Evolutionary conservation across 768 basidiomycete species (phyloP), one percentile per base, ranked within the genome.

Genomic region (Boletus tomentosulus): DNA sequence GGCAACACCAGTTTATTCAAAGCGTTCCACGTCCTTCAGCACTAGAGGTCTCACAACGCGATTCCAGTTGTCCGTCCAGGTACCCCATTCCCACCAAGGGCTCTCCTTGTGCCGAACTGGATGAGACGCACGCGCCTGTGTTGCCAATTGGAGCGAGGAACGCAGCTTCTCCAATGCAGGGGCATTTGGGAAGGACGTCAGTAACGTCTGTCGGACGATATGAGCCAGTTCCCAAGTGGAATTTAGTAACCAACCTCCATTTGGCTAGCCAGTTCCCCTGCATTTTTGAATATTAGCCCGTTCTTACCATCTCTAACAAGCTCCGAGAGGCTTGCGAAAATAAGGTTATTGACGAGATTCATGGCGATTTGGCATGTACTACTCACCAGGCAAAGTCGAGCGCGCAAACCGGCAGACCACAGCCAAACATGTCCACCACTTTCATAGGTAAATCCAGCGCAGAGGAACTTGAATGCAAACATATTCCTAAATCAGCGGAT

Each of bases 381-480:
- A 61, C 82, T n/a, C 57, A 95, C 94, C 92, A 96, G 39, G 77
- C 73, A 65, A 96, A 99, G 46, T 85, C 78, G 3, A 93, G 77
- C 0, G 97, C 95, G 57, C 95, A 89, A 8, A 98, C 97, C 0
- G 96, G 96, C 52, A 98, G 75, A 5, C 87, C 87, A 61, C 95
- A 98, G 4, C 97, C 97, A 73, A 98, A 98, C 96, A 98, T 98
- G 69, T 99, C 97, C 7, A 99, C 93, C 5, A 99, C 85, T 70
- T 99, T 99, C 97, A 99, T 99, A 3, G 97, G 97, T 51, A 99
- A 74, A 71, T 99, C 97, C 53, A 94, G 73, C 1, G 82, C 88
- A 2, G 92, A 95, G 0, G 92, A 92, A 68, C 92, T 95, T 6
- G 84, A 82, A 72, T 99, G 97, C 47, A 99, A 72, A 56, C 85